These are phyloP conservation scores for Castanospermum australe DNA, from an alignment of 306 rosid species.

Conservation along the genomic window DNA sequence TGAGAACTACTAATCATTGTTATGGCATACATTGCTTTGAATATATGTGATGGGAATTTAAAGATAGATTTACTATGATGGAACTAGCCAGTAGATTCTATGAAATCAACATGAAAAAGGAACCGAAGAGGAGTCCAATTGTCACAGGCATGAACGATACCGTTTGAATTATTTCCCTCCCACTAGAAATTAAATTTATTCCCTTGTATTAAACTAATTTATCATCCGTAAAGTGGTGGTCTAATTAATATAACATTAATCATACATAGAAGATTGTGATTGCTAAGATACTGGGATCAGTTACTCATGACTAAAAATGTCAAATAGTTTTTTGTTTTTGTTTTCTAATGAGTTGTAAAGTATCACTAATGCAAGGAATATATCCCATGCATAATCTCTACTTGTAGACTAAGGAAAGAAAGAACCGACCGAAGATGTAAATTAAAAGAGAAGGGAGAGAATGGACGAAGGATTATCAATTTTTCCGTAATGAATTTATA, in stretches of 20 bases:
- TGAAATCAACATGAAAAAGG: slow-evolving; percentile 3
- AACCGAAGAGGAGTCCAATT: slow-evolving; percentile 8
- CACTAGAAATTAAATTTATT: slow-evolving; percentile 14
- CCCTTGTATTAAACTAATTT: slow-evolving; percentile 35
- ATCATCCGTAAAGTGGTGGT: slow-evolving; percentile 5
- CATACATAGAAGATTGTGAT: slow-evolving; percentile 19
- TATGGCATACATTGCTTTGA: slow-evolving; percentile 18
- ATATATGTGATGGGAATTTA: neutral
- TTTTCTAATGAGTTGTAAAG: slow-evolving; percentile 38
- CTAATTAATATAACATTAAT: neutral
- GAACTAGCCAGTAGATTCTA: slow-evolving; percentile 30
- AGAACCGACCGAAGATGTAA: slow-evolving; percentile 23
- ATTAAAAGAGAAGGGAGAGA: neutral
- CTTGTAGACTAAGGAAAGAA: slow-evolving; percentile 25
- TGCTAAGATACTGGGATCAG: slow-evolving; percentile 28
- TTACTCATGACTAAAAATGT: neutral
- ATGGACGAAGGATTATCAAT: neutral
- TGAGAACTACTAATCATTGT: slow-evolving; percentile 5
- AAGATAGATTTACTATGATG: neutral
- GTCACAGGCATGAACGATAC: neutral
- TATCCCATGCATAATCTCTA: slow-evolving; percentile 24
- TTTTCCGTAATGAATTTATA: slow-evolving; percentile 9
- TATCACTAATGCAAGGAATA: slow-evolving; percentile 32
- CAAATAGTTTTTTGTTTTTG: neutral
- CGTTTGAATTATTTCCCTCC: slow-evolving; percentile 3